Evolutionary conservation across 306 rosid genomes (phyloP).

Genomic region (Acacia acuminata): DNA sequence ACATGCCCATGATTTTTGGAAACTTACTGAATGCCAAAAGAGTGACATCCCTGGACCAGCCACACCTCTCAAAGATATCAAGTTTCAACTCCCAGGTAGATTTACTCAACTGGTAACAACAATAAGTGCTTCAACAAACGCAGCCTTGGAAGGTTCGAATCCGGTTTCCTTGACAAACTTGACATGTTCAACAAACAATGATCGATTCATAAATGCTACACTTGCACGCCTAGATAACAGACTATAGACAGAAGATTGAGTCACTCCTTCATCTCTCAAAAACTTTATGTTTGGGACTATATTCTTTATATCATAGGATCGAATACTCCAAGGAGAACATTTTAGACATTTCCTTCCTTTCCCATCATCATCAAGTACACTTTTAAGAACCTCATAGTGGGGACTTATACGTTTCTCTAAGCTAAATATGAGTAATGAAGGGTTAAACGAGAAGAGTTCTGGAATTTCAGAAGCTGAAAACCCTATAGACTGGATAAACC

Average conservation of each 20-base stretch:
- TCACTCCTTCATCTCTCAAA: neutral
- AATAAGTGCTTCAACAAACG: neutral
- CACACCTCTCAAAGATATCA: neutral
- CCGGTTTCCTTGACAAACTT: neutral
- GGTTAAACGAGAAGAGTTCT: neutral
- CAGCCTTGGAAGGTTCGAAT: neutral
- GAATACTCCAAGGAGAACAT: accelerated
- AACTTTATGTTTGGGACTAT: neutral
- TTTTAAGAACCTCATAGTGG: neutral
- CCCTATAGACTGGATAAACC: constrained; percentile 36
- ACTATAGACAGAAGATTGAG: neutral
- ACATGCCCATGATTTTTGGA: neutral
- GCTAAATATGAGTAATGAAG: neutral
- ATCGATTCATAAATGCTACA: neutral
- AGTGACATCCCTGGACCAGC: constrained; percentile 15
- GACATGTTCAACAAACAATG: neutral
- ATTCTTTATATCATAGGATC: neutral
- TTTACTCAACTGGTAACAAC: neutral
- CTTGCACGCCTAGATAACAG: neutral
- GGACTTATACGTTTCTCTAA: constrained; percentile 21
- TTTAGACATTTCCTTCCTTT: neutral
- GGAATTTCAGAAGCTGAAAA: constrained; percentile 21
- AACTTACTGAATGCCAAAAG: neutral
- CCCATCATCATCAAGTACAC: neutral
- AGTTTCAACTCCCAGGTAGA: neutral